Evolutionary conservation across 768 basidiomycete genomes (phyloP).

Genomic region (Myochromella boudieri): DNA sequence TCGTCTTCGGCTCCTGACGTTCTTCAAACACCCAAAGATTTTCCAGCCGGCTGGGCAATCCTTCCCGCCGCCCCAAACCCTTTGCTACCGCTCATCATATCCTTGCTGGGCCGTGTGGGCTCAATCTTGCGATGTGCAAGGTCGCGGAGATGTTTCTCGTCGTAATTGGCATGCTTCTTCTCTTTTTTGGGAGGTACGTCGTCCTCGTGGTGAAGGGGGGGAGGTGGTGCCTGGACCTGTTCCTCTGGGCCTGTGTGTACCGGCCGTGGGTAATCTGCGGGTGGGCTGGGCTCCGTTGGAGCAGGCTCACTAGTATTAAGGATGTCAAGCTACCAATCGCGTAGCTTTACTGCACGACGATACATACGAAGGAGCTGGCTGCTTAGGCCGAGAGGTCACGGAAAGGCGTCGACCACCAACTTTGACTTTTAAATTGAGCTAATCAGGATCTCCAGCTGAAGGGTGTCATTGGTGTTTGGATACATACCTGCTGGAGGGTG

Average conservation of each 20-base stretch:
- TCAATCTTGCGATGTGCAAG: conserved; percentile 46
- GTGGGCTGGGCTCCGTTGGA: conserved; percentile 12
- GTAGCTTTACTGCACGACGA: neutral
- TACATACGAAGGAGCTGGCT: conserved; percentile 33
- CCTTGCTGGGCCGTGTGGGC: conserved; percentile 48
- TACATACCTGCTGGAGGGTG: conserved; percentile 52
- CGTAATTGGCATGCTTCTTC: conserved; percentile 40
- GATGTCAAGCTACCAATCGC: neutral
- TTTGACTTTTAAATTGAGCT: conserved; percentile 29
- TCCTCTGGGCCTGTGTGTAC: conserved; percentile 33
- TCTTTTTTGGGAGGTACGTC: conserved; percentile 50
- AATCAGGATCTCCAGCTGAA: neutral
- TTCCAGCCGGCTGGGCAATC: conserved; percentile 61
- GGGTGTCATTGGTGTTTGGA: neutral
- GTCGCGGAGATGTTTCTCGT: conserved; percentile 48
- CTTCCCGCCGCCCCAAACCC: conserved; percentile 45
- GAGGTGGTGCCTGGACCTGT: conserved; percentile 27
- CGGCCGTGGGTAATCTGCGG: conserved; percentile 53
- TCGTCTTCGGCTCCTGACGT: neutral
- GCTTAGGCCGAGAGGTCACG: conserved; percentile 36
- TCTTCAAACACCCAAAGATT: conserved; percentile 30
- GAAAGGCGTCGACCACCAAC: conserved; percentile 57
- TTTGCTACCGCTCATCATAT: conserved; percentile 30
- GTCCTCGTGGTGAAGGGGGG: conserved; percentile 42
- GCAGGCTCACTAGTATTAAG: conserved; percentile 14